Evolutionary conservation across 2,329 filamentous ascomycete species (phyloP).

Genomic region (Monilinia fructicola): DNA sequence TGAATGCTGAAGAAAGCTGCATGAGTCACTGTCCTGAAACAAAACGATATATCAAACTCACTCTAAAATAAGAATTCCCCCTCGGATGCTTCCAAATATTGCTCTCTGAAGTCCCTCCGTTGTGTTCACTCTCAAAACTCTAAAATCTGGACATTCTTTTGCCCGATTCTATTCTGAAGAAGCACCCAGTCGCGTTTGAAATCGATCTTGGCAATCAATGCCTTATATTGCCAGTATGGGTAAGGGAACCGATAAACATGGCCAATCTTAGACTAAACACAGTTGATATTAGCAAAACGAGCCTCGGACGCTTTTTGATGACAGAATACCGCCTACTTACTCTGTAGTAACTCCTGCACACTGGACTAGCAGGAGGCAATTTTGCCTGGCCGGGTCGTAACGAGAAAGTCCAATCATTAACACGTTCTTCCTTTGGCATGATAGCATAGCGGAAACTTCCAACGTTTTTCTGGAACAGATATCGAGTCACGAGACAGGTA

Average conservation of each 20-base stretch:
- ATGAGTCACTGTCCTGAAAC: no score
- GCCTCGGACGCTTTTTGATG: background rate
- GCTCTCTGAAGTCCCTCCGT: no score
- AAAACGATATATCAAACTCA: no score
- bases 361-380: constrained; percentile 4
- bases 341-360: constrained; percentile 5
- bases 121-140: background rate
- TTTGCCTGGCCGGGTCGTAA: background rate
- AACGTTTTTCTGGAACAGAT: constrained; percentile 1
- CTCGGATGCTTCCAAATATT: no score
- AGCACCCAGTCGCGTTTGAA: constrained; percentile 13
- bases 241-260: constrained; percentile 13
- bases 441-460: constrained; percentile 10
- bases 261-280: constrained; percentile 2
- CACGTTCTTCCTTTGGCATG: constrained; percentile 3
- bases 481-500: background rate
- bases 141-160: background rate
- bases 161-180: constrained; percentile 4
- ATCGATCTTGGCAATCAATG: constrained; percentile 9
- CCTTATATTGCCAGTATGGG: constrained; percentile 10
- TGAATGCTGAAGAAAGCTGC: no score
- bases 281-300: background rate
- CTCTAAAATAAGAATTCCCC: no score
- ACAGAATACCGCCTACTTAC: background rate
- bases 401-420: background rate